Conservation (phyloP, 2,329 filamentous ascomycete species). For the Diatrype stigma region DNA sequence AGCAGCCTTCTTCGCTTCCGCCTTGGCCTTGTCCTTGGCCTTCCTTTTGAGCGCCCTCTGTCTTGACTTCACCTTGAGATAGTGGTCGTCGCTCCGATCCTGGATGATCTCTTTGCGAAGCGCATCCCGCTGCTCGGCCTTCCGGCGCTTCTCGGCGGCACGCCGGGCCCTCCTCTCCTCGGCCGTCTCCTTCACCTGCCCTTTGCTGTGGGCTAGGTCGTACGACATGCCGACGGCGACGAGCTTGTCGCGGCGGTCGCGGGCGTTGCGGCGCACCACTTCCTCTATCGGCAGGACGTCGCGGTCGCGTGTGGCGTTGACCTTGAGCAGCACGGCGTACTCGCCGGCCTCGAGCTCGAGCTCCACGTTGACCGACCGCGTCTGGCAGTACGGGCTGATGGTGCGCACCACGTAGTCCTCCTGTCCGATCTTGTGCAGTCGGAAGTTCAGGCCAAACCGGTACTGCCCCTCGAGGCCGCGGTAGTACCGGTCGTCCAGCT, state of each 20-base stretch:
- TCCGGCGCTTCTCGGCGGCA: slow-evolving; percentile 40
- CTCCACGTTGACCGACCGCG: slow-evolving; percentile 72
- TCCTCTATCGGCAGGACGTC: slow-evolving; percentile 55
- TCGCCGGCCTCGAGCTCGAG: slow-evolving; percentile 68
- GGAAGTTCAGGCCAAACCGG: slow-evolving; percentile 48
- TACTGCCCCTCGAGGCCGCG: slow-evolving; percentile 55
- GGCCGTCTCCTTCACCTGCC: slow-evolving; percentile 42
- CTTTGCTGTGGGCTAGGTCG: slow-evolving; percentile 67
- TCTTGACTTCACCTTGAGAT: slow-evolving; percentile 36
- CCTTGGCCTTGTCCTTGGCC: slow-evolving; percentile 33
- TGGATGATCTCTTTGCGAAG: slow-evolving; percentile 34
- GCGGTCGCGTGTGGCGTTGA: slow-evolving; percentile 60
- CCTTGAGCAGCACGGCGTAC: slow-evolving; percentile 72
- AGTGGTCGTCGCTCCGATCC: slow-evolving; percentile 22
- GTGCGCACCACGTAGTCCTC: slow-evolving; percentile 54
- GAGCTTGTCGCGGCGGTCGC: slow-evolving; percentile 65
- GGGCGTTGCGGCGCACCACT: slow-evolving; percentile 61
- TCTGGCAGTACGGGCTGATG: slow-evolving; percentile 55
- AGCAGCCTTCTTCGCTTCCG: slow-evolving; percentile 23
- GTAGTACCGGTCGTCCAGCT: slow-evolving; percentile 56
- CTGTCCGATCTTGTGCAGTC: slow-evolving; percentile 45
- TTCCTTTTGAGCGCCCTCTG: slow-evolving; percentile 35
- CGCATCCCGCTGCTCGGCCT: slow-evolving; percentile 35
- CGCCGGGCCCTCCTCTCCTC: slow-evolving; percentile 46
- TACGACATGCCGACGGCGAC: slow-evolving; percentile 66